Base-by-base conservation (phyloP, 192 early-diverging fungal species). In the Coemansia interrupta region DNA sequence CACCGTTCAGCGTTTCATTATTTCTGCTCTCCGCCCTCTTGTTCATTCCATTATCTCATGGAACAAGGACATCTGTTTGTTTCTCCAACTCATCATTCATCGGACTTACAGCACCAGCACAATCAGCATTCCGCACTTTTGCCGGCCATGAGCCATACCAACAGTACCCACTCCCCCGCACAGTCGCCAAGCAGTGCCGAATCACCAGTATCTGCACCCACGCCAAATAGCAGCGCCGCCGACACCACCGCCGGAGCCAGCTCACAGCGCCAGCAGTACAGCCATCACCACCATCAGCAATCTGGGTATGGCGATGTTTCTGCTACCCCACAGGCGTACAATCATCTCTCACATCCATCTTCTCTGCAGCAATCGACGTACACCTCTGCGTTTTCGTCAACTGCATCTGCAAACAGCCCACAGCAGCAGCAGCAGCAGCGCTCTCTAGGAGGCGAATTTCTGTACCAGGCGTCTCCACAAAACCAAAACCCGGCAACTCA, bases 51-150 rank as follows among this genome's bases (percentile, higher is more conserved):
- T 29, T 46, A 39, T 47, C 58, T 46, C 32, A 77, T 77, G 73
- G 68, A 77, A 47, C 73, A 70, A 51, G 58, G 68, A 22, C 73
- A 67, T 24, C 43, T 71, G 20, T 67, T 77, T 71, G 61, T 60
- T 18, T 64, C 68, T 32, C 47, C 64, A 41, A 58, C 29, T 50
- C 60, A 76, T 45, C 43, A 68, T 26, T 46, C 59, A 18, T 29
- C 67, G 22, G 61, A 62, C 40, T 59, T 66, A 39, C 63, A 61
- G 23, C 73, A 66, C 23, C 48, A 14, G 48, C 48, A 17, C 12
- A 41, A 56, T 28, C 53, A 63, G 26, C 56, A 60, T 10, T 9
- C 62, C 3, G 48, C 58, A 47, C 64, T 56, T 38, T 50, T 70
- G 49, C 68, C 73, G 30, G 64, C 60, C 13, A 77, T 77, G 68